Evolutionary conservation across 164 flowering plant genomes (phyloP), one percentile per base, ranked within the genome.

Genomic region (Nymphaea thermarum): DNA sequence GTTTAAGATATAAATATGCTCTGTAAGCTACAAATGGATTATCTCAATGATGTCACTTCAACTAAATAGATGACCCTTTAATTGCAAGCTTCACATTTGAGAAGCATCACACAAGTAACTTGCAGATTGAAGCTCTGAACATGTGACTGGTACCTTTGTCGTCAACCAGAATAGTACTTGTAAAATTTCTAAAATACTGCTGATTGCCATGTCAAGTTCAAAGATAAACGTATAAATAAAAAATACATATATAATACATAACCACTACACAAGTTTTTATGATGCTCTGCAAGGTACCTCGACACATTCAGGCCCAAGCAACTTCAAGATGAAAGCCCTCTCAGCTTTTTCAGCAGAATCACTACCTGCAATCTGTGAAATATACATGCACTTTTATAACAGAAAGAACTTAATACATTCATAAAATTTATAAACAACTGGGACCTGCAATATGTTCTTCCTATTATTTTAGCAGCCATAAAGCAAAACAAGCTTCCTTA

Each of bases 251-350:
- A 47, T 7, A 7, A 47, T 6, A 47, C 2, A 6, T 47, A 47
- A 47, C 11, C 55, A 47, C 12, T 47, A 25, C 36, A 25, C 36
- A 25, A 25, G 36, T 25, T 25, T 25, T 25, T 25, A 1, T 25
- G 36, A 25, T 25, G 36, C 36, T 25, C 36, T 25, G 36, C 1
- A 25, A 1, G 36, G 36, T 47, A 47, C 55, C 55, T 6, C 11
- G 2, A 47, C 55, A 47, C 12, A 14, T 7, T 77, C 68, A 66
- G 79, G 74, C 41, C 80, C 85, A 64, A 93, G 71, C 71, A 93
- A 72, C 74, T 89, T 94, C 60, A 86, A 81, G 68, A 88, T 73
- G 71, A 94, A 86, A 25, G 85, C 90, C 73, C 89, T 84, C 80
- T 89, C 98, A 71, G 61, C 75, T 62, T 84, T 81, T 62, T 84